A percentile compares a stretch with the other conserved stretches of the same genome.
Conservation (phyloP, 352 stramenopile genomes). For the Phytophthora syringae region DNA sequence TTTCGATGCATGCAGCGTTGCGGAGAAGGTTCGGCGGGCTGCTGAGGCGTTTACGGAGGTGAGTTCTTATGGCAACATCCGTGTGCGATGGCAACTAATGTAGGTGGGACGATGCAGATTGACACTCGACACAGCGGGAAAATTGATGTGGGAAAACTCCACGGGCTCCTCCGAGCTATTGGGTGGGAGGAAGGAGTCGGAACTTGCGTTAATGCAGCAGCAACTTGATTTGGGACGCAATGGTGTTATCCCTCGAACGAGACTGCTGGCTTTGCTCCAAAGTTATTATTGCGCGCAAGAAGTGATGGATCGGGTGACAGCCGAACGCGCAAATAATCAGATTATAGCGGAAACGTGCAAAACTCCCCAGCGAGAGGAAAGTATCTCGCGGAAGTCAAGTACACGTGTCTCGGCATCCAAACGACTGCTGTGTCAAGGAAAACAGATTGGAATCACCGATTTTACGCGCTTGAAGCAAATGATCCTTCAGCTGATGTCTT, state of each 20-base stretch:
- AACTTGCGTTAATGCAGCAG: conserved; percentile 57
- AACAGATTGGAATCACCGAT: conserved; percentile 37
- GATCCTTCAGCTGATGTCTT: conserved; percentile 17
- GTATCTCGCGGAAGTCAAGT: neutral
- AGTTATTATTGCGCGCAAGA: conserved; percentile 47
- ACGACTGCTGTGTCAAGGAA: conserved; percentile 10
- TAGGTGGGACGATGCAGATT: conserved; percentile 29
- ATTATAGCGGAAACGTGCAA: conserved; percentile 15
- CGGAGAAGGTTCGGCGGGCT: conserved; percentile 61
- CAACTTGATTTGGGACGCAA: conserved; percentile 54
- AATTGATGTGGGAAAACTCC: conserved; percentile 55
- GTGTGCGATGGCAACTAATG: neutral
- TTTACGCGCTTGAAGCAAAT: conserved; percentile 11
- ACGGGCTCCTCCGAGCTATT: conserved; percentile 54
- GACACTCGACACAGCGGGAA: conserved; percentile 48
- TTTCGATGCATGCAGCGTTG: conserved; percentile 27
- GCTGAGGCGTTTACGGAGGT: conserved; percentile 61
- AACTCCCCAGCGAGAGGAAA: conserved; percentile 7
- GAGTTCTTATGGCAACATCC: neutral
- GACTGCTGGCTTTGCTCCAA: conserved; percentile 50
- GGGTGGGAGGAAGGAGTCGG: conserved; percentile 54
- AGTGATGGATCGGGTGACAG: conserved; percentile 29
- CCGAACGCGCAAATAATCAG: conserved; percentile 28
- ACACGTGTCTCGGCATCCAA: conserved; percentile 21
- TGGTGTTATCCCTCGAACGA: conserved; percentile 46